These are phyloP conservation scores for Carex sylvatica DNA, from an alignment of 202 grass and related monocot genomes.

Conservation along the genomic window DNA sequence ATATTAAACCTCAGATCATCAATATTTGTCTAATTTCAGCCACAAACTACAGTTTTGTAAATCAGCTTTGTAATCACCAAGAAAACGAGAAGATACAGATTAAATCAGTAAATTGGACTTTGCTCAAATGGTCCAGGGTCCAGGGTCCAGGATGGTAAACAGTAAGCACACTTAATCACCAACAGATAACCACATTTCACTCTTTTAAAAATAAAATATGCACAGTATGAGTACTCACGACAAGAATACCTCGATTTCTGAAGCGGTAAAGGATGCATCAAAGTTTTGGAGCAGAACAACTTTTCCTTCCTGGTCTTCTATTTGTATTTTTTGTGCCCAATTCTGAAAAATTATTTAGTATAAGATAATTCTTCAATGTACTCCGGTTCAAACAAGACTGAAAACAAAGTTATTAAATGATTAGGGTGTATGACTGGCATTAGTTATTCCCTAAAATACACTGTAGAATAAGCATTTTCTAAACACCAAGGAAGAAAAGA, in stretches of 20 bases:
- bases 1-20: neutral
- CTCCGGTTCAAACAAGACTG: neutral
- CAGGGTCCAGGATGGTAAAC: neutral
- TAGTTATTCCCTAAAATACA: constrained; percentile 19
- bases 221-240: neutral
- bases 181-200: constrained; percentile 11
- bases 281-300: constrained; percentile 89
- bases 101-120: neutral
- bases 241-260: constrained; percentile 64
- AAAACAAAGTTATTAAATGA: neutral
- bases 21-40: neutral
- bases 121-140: neutral
- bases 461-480: constrained; percentile 31
- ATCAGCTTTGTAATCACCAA: neutral
- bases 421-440: constrained; percentile 44
- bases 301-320: constrained; percentile 47
- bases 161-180: neutral
- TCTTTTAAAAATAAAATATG: constrained; percentile 11
- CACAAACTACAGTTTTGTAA: neutral
- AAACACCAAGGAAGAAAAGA: constrained; percentile 31
- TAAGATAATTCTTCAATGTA: neutral
- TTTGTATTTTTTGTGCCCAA: constrained; percentile 48
- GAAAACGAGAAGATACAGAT: neutral
- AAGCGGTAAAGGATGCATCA: constrained; percentile 60
- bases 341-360: constrained; percentile 34